phyloP scores from a whole-genome alignment of 257 asterid genomes.

The Lycium barbarum region DNA sequence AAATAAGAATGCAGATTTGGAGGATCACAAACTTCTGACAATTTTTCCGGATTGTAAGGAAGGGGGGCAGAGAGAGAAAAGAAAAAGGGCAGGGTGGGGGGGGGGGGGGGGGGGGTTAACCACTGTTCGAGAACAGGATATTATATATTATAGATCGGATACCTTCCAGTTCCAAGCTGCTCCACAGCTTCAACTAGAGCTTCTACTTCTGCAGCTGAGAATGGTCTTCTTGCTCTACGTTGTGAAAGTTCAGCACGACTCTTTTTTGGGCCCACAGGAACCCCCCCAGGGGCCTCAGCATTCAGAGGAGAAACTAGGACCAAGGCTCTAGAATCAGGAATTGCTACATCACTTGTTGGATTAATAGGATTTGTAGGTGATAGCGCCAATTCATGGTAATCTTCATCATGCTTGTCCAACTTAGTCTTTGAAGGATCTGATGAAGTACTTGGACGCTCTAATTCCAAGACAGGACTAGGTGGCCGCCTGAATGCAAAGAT shows the following conservation, averaged over 20 bases:
- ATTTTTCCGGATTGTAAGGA: background rate
- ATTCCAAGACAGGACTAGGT: constrained; percentile 53
- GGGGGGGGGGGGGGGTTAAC: too few species aligned
- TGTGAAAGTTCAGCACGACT: constrained; percentile 75
- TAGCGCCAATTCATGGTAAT: constrained; percentile 37
- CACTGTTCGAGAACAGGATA: background rate
- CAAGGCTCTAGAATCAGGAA: constrained; percentile 62
- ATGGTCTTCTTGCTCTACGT: constrained; percentile 91
- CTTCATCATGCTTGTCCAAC: constrained; percentile 44
- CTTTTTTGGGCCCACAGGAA: constrained; percentile 60
- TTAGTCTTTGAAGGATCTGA: constrained; percentile 46
- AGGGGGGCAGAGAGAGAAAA: background rate
- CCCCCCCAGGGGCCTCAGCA: constrained; percentile 61
- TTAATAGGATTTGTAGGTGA: constrained; percentile 47
- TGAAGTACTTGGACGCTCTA: constrained; percentile 55
- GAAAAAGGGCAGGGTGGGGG: too few species aligned
- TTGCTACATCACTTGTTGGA: constrained; percentile 43
- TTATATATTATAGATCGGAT: background rate
- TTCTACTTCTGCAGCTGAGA: constrained; percentile 90
- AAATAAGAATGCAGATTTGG: background rate
- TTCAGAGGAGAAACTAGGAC: constrained; percentile 49
- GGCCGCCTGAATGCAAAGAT: constrained; percentile 56
- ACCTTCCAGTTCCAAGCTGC: constrained; percentile 96
- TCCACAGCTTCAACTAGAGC: constrained; percentile 96
- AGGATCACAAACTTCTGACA: background rate